Percentiles rank a stretch among this genome's conserved stretches.
phyloP scores from a whole-genome alignment of 2,329 filamentous ascomycete genomes.

The Stachybotrys chartarum region DNA sequence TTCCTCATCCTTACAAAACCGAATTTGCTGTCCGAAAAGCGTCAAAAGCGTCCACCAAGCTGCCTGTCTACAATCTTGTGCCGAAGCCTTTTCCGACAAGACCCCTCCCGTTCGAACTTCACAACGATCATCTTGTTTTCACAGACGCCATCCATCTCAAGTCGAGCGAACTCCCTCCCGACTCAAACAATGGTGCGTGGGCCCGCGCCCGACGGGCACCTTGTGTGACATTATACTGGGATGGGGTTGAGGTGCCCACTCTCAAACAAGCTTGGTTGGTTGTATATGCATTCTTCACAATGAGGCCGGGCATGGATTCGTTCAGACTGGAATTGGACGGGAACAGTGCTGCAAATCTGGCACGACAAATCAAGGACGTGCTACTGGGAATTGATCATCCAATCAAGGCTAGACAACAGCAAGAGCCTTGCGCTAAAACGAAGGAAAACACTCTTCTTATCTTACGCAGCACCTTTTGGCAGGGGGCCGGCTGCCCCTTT shows the following conservation, averaged over 20 bases:
- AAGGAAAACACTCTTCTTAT: constrained; percentile 31
- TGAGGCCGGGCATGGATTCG: constrained; percentile 39
- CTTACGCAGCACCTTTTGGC: constrained; percentile 57
- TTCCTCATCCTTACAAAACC: constrained; percentile 27
- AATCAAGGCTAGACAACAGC: constrained; percentile 21
- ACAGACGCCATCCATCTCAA: constrained; percentile 39
- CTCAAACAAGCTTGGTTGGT: constrained; percentile 46
- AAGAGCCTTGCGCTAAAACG: constrained; percentile 7
- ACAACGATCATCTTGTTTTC: too few relatives aligned
- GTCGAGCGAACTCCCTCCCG: constrained; percentile 39
- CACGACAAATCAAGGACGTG: constrained; percentile 36
- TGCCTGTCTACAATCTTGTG: too few relatives aligned
- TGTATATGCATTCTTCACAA: constrained; percentile 43
- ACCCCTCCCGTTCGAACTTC: too few relatives aligned
- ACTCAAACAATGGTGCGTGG: constrained; percentile 50
- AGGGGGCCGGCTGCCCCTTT: constrained; percentile 61
- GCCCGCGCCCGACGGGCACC: constrained; percentile 45
- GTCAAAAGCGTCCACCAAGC: too few relatives aligned
- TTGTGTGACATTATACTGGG: constrained; percentile 37
- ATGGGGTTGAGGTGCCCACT: constrained; percentile 29
- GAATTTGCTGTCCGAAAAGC: too few relatives aligned
- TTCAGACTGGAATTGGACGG: constrained; percentile 40
- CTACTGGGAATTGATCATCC: constrained; percentile 44
- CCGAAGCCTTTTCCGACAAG: too few relatives aligned
- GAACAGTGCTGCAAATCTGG: constrained; percentile 22